Evolutionary conservation across 2,329 filamentous ascomycete genomes (phyloP), one percentile per base, ranked within the genome.

Genomic region (Rhynchosporium graminicola): DNA sequence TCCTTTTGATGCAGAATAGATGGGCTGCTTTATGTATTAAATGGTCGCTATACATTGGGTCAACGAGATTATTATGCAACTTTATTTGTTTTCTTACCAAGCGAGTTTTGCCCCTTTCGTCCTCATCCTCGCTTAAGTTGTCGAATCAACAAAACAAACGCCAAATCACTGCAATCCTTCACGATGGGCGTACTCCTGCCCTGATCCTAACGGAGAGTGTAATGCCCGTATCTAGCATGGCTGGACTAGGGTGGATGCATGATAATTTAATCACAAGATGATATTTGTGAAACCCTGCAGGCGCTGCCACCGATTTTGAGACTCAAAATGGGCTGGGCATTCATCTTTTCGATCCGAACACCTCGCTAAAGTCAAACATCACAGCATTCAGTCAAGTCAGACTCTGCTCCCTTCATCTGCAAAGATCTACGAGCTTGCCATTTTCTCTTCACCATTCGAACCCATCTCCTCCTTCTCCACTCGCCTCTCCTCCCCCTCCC

Each of bases 1-100:
- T 47, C 87, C 88, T 9, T 78, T 92, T 55, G 90, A 94, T 78
- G 91, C 89, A 0, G 91, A 94, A 76, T 94, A 84, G 51, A 48
- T 3, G 31, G 15, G 13, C 12, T 13, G 4, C 7, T 13, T 13
- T 42, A 15, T 54, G 51, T 42, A 42, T 20, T 40, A 28, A 54
- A 7, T 28, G 15, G 20, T 10, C 4, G 7, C 28, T 42, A 2
- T 15, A 28, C 20, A 20, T 20, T 20, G 20, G 20, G 1, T 20
- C 20, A 20, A 20, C 20, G 20, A 20, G 20, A 20, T 20, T 20
- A 20, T 20, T 20, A 20, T 46, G n/a, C 15, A n/a, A n/a, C 4
- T 7, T 46, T 46, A 20, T 46, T 36, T 36, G 9, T 36, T 36
- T 6, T 36, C 33, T 10, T 36, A 10, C 5, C 9, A 36, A 36